Evolutionary conservation across 768 basidiomycete genomes (phyloP).

Genomic region (Psilocybe cubensis): DNA sequence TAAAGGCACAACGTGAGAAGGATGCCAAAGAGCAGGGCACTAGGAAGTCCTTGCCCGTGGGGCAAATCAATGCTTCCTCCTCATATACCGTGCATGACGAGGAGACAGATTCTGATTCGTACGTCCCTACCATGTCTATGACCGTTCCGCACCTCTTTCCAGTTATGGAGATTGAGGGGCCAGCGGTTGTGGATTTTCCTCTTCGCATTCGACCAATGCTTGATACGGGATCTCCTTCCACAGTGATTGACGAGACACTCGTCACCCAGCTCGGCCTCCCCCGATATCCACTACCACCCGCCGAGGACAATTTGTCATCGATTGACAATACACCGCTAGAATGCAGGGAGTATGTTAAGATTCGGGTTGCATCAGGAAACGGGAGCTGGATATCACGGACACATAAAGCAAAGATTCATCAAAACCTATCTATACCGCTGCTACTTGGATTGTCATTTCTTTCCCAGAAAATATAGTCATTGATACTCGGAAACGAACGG

Average conservation of each 20-base stretch:
- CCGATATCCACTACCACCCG: constrained; percentile 13
- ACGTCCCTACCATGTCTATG: too few species aligned
- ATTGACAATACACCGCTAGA: constrained; percentile 10
- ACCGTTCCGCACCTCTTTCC: constrained; percentile 1
- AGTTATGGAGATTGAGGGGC: neutral
- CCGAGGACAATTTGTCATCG: constrained; percentile 23
- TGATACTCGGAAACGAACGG: neutral
- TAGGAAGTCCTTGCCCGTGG: neutral
- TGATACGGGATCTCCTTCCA: constrained; percentile 23
- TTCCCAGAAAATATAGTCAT: neutral
- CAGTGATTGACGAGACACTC: constrained; percentile 22
- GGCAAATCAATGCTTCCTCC: neutral
- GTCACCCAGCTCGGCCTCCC: constrained; percentile 15
- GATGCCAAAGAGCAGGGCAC: too few species aligned
- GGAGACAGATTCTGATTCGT: constrained; percentile 7
- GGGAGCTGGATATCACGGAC: constrained; percentile 21
- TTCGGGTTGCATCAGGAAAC: constrained; percentile 12
- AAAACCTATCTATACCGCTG: constrained; percentile 21
- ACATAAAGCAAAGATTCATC: constrained; percentile 20
- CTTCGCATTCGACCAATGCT: constrained; percentile 17
- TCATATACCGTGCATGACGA: too few species aligned
- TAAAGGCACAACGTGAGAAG: too few species aligned
- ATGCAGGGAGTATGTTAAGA: constrained; percentile 23
- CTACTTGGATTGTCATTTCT: constrained; percentile 24
- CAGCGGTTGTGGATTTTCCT: too few species aligned